phyloP scores from a whole-genome alignment of 306 rosid species.

The Malus sylvestris region DNA sequence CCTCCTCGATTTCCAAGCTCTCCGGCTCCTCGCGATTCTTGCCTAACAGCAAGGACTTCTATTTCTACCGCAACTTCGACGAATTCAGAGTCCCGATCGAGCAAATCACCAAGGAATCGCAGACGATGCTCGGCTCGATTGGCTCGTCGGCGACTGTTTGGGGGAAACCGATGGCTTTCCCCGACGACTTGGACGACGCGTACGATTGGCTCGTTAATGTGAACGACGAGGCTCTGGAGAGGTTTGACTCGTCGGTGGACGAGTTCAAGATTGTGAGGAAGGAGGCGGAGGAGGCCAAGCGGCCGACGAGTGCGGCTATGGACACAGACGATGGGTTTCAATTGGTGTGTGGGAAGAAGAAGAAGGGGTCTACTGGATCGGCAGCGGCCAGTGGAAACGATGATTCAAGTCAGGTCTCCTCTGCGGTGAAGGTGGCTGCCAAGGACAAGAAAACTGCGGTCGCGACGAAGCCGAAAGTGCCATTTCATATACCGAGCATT shows the following conservation, averaged over 20 bases:
- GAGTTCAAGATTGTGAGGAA: slow-evolving; percentile 46
- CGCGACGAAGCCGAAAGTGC: slow-evolving; percentile 57
- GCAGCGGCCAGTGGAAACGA: slow-evolving; percentile 15
- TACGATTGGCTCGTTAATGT: slow-evolving; percentile 69
- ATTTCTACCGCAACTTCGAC: slow-evolving; percentile 57
- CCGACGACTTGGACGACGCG: slow-evolving; percentile 50
- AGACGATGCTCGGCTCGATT: slow-evolving; percentile 54
- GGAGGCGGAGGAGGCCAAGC: slow-evolving; percentile 45
- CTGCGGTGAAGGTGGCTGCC: slow-evolving; percentile 45
- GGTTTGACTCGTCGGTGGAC: slow-evolving; percentile 45
- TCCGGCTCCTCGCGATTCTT: slow-evolving; percentile 53
- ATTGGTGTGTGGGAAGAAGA: slow-evolving; percentile 58
- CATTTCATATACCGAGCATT: slow-evolving; percentile 81
- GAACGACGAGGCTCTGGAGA: slow-evolving; percentile 66
- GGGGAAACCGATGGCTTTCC: slow-evolving; percentile 44
- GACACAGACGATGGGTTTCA: slow-evolving; percentile 57
- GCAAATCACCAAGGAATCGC: slow-evolving; percentile 41
- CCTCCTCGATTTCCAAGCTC: slow-evolving; percentile 51
- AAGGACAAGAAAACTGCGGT: slow-evolving; percentile 44
- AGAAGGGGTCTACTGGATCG: slow-evolving; percentile 20
- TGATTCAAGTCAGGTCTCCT: slow-evolving; percentile 7
- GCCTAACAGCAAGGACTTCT: slow-evolving; percentile 59
- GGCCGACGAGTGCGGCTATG: slow-evolving; percentile 4
- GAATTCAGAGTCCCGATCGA: slow-evolving; percentile 53
- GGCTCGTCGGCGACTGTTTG: slow-evolving; percentile 40